Base-by-base conservation (phyloP, 2,329 filamentous ascomycete species). In the Anthostomella pinea region DNA sequence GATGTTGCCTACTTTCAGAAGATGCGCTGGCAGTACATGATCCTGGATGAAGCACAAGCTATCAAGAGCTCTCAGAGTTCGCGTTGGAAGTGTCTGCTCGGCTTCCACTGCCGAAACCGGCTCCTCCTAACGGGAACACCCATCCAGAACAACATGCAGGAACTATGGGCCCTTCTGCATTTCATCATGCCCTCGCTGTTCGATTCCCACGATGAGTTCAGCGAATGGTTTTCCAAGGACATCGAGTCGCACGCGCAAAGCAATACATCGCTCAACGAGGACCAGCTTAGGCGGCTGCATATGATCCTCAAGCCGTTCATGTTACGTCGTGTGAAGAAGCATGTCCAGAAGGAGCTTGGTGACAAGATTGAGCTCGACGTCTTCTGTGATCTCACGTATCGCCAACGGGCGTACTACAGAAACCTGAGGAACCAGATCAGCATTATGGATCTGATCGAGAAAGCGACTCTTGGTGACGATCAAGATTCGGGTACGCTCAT, bases 161-260 rank as follows among this genome's bases (percentile, higher is more conserved):
- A 98, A 66, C 68, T 98, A 41, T 98, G 93, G 93, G 93, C 93
- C 19, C 68, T 98, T 49, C 75, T 98, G 14, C 93, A 98, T 74
- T 98, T 98, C 69, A 97, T 97, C 69, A 97, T 98, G 93, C 93
- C 93, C n/a, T 95, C 87, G 27, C 74, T 98, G 33, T 98, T 98
- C 65, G 93, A 93, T 63, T 91, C 85, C 1, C 87, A 93, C 64
- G 87, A 94, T 57, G 87, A 93, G 57, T 94, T 94, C 58, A 91
- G 85, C 67, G 87, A 93, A 54, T 94, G 87, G 87, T 94, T 94
- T 62, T 91, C 86, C 35, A 93, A 93, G 66, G 87, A 93, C 51
- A 98, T 98, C 45, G 93, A 98, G 65, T 97, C 90, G 24, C 93
- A 98, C 60, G 93, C 93, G 1, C 91, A 96, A 67, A 96, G 89